These are phyloP conservation scores for Thecaphora thlaspeos DNA, from an alignment of 1,284 basidiomycete species.

Conservation along the genomic window DNA sequence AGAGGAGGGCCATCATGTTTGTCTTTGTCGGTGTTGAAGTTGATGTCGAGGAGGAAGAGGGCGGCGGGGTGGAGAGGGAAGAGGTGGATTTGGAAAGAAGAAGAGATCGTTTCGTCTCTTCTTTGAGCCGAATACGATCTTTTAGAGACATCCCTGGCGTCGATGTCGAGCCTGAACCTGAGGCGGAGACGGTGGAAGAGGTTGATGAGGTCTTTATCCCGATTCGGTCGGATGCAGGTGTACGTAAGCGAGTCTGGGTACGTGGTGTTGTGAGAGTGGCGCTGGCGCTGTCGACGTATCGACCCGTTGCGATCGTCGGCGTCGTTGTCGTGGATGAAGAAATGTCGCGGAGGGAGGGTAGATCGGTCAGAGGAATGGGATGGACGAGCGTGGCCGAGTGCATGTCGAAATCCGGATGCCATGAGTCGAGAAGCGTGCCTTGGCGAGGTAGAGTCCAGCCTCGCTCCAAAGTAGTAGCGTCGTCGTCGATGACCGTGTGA, in stretches of 20 bases:
- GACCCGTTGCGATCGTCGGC: constrained; percentile 11
- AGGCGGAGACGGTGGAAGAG: not conserved
- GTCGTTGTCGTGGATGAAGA: constrained; percentile 1
- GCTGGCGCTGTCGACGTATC: constrained; percentile 3
- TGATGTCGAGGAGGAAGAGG: not conserved
- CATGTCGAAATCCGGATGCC: constrained; percentile 31
- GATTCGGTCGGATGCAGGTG: too few relatives aligned
- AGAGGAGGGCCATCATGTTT: constrained; percentile 11
- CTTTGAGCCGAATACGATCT: constrained; percentile 42
- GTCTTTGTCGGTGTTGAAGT: constrained; percentile 7
- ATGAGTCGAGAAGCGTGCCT: constrained; percentile 7
- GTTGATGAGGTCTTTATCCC: not conserved
- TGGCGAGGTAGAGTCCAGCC: constrained; percentile 6
- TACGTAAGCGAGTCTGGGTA: too few relatives aligned
- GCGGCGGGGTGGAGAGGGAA: constrained; percentile 1
- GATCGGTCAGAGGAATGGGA: constrained; percentile 14
- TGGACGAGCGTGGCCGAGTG: constrained; percentile 17
- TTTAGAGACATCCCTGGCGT: constrained; percentile 16
- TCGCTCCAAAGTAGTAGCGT: not conserved
- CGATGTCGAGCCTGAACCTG: not conserved
- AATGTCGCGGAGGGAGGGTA: constrained; percentile 17
- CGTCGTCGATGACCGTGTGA: constrained; percentile 3
- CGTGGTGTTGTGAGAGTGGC: too few relatives aligned
- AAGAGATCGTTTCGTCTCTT: constrained; percentile 22
- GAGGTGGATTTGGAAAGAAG: constrained; percentile 9